Percentiles rank a stretch among this genome's conserved stretches.
Evolutionary conservation across 2,329 filamentous ascomycete genomes (phyloP).

Genomic region (Lasiodiplodia sp.): DNA sequence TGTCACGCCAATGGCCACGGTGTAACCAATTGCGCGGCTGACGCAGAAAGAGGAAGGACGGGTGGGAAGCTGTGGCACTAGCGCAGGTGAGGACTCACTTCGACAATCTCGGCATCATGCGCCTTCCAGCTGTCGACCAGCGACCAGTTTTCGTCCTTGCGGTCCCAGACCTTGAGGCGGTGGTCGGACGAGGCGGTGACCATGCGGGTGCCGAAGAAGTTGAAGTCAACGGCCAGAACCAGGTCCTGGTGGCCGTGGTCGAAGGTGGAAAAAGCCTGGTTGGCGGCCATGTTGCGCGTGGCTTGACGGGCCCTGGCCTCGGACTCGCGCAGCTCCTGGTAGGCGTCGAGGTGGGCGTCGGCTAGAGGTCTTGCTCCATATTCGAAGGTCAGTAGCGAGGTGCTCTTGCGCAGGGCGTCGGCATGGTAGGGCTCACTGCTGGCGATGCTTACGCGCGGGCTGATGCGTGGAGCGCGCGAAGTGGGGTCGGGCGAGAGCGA

Average conservation of each 20-base stretch:
- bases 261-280: constrained; percentile 62
- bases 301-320: constrained; percentile 37
- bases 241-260: constrained; percentile 80
- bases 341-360: constrained; percentile 21
- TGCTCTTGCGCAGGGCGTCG: constrained; percentile 23
- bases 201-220: constrained; percentile 89
- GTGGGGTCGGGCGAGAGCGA: constrained; percentile 35
- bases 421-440: constrained; percentile 17
- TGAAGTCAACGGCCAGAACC: constrained; percentile 86
- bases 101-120: constrained; percentile 87
- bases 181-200: constrained; percentile 92
- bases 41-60: constrained; percentile 20
- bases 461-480: constrained; percentile 4
- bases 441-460: constrained; percentile 2
- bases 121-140: constrained; percentile 88
- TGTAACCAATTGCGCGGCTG: constrained; percentile 31
- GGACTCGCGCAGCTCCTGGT: constrained; percentile 24
- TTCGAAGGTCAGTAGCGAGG: constrained; percentile 28
- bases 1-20: neutral
- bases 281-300: constrained; percentile 45
- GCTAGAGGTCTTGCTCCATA: constrained; percentile 17
- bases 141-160: constrained; percentile 77
- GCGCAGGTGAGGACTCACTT: constrained; percentile 62
- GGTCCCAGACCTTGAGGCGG: constrained; percentile 89
- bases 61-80: neutral